phyloP scores from a whole-genome alignment of 768 basidiomycete species.

The Lactarius evosmus region DNA sequence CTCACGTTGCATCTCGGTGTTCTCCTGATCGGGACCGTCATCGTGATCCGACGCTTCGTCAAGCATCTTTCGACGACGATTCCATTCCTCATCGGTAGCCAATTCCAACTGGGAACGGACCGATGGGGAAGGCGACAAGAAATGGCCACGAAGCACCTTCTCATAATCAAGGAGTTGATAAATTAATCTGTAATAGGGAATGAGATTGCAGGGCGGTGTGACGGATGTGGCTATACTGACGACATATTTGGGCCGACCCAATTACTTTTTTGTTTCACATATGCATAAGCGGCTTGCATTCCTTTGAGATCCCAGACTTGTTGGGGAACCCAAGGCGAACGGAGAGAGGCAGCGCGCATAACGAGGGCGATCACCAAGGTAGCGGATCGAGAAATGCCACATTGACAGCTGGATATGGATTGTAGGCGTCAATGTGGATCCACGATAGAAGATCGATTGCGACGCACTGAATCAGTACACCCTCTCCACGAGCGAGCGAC shows the following conservation, averaged over 20 bases:
- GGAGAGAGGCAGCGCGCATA: conserved; percentile 84
- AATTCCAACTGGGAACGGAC: conserved; percentile 52
- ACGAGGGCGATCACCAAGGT: conserved; percentile 88
- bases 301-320: conserved; percentile 78
- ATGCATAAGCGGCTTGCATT: conserved; percentile 88
- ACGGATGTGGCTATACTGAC: conserved; percentile 47
- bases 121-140: conserved; percentile 48
- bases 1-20: conserved; percentile 62
- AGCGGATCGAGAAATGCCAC: conserved; percentile 88
- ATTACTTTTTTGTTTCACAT: conserved; percentile 85
- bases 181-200: conserved; percentile 60
- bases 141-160: conserved; percentile 53
- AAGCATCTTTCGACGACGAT: conserved; percentile 58
- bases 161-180: conserved; percentile 94
- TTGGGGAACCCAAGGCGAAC: conserved; percentile 61
- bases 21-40: conserved; percentile 50
- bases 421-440: conserved; percentile 2
- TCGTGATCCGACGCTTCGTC: conserved; percentile 53
- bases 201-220: conserved; percentile 7
- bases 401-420: conserved; percentile 69
- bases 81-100: conserved; percentile 73
- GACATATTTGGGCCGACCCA: conserved; percentile 94
- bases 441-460: conserved; percentile 9
- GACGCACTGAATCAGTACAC: conserved; percentile 82
- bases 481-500: conserved; percentile 69